phyloP scores from a whole-genome alignment of 2,329 filamentous ascomycete species.

The Aspergillus unguis region DNA sequence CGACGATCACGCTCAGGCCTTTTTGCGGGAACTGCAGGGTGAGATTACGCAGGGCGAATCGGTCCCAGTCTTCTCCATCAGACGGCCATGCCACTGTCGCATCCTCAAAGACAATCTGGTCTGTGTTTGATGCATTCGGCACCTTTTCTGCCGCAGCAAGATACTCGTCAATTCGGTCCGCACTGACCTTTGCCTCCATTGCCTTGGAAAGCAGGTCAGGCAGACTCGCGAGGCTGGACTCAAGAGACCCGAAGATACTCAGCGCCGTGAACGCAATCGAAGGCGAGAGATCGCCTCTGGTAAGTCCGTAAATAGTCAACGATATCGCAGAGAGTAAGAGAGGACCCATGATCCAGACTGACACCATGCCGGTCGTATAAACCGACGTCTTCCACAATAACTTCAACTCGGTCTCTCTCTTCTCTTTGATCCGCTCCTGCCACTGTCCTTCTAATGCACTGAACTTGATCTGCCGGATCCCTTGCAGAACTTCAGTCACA shows the following conservation, averaged over 20 bases:
- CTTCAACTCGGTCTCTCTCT: slow-evolving; percentile 62
- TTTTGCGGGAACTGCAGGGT: slow-evolving; percentile 66
- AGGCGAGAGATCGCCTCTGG: slow-evolving; percentile 62
- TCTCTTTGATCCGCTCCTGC: slow-evolving; percentile 64
- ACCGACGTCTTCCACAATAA: slow-evolving; percentile 65
- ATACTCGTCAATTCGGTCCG: slow-evolving; percentile 69
- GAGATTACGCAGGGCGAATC: slow-evolving; percentile 63
- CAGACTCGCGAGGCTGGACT: slow-evolving; percentile 66
- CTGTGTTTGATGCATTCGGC: slow-evolving; percentile 50
- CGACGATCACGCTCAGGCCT: slow-evolving; percentile 71
- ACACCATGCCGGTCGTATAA: slow-evolving; percentile 60
- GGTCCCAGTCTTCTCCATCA: slow-evolving; percentile 47
- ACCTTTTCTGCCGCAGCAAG: slow-evolving; percentile 65
- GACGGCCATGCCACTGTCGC: slow-evolving; percentile 72
- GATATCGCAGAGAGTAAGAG: slow-evolving; percentile 70
- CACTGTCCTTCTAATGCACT: slow-evolving; percentile 71
- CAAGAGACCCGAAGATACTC: slow-evolving; percentile 68
- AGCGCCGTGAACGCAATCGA: slow-evolving; percentile 77
- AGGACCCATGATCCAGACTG: slow-evolving; percentile 69
- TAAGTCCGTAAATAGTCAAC: slow-evolving; percentile 63
- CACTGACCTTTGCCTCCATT: slow-evolving; percentile 70
- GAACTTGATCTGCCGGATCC: slow-evolving; percentile 80
- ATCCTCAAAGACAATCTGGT: slow-evolving; percentile 62
- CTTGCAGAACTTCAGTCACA: slow-evolving; percentile 70
- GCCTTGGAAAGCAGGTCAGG: slow-evolving; percentile 69